Evolutionary conservation across 2,329 filamentous ascomycete genomes (phyloP), one percentile per base, ranked within the genome.

Genomic region (Huntiella abstrusa): DNA sequence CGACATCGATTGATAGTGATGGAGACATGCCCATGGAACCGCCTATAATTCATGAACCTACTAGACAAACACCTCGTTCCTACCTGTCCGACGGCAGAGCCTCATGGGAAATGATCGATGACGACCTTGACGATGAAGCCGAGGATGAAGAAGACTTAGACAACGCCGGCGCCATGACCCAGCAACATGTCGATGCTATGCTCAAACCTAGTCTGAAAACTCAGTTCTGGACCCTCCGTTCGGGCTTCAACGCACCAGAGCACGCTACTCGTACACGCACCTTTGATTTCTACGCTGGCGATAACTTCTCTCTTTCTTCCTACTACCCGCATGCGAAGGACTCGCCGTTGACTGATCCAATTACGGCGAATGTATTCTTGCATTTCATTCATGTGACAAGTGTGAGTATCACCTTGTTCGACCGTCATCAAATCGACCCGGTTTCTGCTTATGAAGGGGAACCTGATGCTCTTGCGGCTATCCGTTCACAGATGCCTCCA

Each of bases 381-480:
- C 86, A 96, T 60, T 96, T 95, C 59, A 77, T 96, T 41, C 81
- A 85, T 53, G 80, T 91, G 5, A 93, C 86, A 2, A 87, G 81
- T 0, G 83, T 86, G 1, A 82, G 75, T 53, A 74, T 96, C 57
- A 93, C 87, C 1, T 71, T 93, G 22, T 94, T 84, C 57, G 87
- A 96, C 60, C 72, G 88, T 45, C 77, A 87, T 58, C 77, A 83
- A 2, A 71, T 77, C 47, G 83, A 88, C 55, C 22, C 22, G 22
- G 72, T 83, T 1, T 71, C 75, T 1, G 70, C 77, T 22, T 57
- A 56, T 40, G 55, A 55, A 5, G 68, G 82, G 28, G 77, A 77
- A 40, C 65, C 67, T 7, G 65, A 72, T 0, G 69, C 82, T 1
- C 46, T 49, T 19, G 35, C 40, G 11, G 15, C 43, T 8, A 40